Conservation (phyloP, 352 stramenopile species). For the Phytophthora sp. region DNA sequence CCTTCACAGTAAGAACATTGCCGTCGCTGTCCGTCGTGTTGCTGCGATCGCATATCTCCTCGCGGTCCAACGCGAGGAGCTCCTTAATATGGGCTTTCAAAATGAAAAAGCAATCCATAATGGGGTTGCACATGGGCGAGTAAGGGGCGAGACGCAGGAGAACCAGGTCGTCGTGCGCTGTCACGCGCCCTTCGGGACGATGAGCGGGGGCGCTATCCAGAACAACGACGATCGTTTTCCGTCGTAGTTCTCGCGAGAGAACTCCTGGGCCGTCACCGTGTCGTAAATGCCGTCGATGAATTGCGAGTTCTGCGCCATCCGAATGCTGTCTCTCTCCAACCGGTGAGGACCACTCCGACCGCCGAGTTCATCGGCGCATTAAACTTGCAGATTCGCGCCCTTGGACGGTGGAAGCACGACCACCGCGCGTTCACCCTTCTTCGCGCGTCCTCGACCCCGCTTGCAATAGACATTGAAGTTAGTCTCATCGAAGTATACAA, state of each 20-base stretch:
- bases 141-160: neutral
- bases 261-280: neutral
- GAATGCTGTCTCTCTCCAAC: neutral
- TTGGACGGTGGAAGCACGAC: slow-evolving; percentile 2
- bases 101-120: neutral
- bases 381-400: neutral
- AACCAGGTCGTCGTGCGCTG: neutral
- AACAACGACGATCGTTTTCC: slow-evolving; percentile 9
- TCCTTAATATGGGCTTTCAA: neutral
- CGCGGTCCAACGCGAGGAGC: too few relatives aligned
- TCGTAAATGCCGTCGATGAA: slow-evolving; percentile 2
- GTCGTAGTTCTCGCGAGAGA: slow-evolving; percentile 1
- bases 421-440: neutral
- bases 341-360: neutral
- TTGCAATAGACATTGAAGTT: slow-evolving; percentile 16
- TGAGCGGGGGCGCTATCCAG: slow-evolving; percentile 6
- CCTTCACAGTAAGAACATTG: too few relatives aligned
- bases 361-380: slow-evolving; percentile 1
- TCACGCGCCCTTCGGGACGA: neutral
- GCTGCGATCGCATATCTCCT: neutral
- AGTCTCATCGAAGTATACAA: slow-evolving; percentile 9
- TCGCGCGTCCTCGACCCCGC: neutral
- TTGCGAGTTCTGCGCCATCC: neutral
- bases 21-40: neutral
- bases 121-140: too few relatives aligned